Evolutionary conservation across 2,329 filamentous ascomycete genomes (phyloP).

Genomic region (Macrophomina tecta): DNA sequence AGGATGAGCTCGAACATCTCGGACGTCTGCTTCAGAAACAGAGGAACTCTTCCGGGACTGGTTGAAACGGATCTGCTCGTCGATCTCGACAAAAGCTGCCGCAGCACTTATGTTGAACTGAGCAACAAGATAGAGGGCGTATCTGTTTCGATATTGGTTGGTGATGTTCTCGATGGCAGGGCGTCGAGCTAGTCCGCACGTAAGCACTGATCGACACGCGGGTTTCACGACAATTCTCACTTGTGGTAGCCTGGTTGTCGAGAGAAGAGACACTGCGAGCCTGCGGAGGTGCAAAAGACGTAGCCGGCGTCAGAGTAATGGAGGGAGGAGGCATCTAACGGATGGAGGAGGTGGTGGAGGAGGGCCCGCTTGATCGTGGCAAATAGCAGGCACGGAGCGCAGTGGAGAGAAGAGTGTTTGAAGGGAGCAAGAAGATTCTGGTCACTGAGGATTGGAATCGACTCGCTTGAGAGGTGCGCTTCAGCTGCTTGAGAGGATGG

Average conservation of each 20-base stretch:
- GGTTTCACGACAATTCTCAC: not conserved
- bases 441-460: conserved; percentile 15
- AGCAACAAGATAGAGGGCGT: conserved; percentile 47
- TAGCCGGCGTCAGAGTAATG: conserved; percentile 24
- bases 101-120: conserved; percentile 49
- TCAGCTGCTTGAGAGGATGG: not conserved
- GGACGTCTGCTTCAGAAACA: conserved; percentile 24
- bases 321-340: conserved; percentile 26
- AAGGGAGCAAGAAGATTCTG: conserved; percentile 1
- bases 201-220: conserved; percentile 2
- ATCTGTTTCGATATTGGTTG: conserved; percentile 41
- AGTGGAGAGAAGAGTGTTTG: not conserved
- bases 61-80: conserved; percentile 37
- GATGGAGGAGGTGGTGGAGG: not conserved
- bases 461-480: conserved; percentile 7
- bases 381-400: not conserved
- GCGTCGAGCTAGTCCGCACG: conserved; percentile 6
- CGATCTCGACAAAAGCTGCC: conserved; percentile 45
- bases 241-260: not conserved
- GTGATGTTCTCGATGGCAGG: conserved; percentile 25
- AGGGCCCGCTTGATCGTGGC: not conserved
- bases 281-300: conserved; percentile 6
- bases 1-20: conserved; percentile 27
- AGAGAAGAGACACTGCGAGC: conserved; percentile 11
- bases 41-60: conserved; percentile 12